Conservation (phyloP, 2,329 filamentous ascomycete species). For the Fusarium scirpi region DNA sequence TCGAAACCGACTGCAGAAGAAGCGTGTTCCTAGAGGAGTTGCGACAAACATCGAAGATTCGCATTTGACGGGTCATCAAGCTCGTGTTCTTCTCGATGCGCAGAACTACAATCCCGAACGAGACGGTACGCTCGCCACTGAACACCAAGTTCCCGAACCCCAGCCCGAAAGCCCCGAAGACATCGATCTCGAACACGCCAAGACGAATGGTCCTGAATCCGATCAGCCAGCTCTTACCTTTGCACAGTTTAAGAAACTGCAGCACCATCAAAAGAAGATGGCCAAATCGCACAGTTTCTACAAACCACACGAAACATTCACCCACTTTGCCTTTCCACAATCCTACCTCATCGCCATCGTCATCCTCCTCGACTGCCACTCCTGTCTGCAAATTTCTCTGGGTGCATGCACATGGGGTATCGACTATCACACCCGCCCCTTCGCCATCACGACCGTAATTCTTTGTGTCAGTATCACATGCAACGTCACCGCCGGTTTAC, state of each 20-base stretch:
- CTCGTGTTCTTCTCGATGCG: slow-evolving; percentile 32
- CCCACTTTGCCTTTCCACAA: slow-evolving; percentile 83
- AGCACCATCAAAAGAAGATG: slow-evolving; percentile 84
- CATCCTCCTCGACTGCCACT: slow-evolving; percentile 83
- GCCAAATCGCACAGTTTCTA: slow-evolving; percentile 89
- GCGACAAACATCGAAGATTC: background rate
- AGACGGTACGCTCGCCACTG: slow-evolving; percentile 16
- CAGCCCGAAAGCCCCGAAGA: slow-evolving; percentile 54
- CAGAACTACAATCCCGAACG: slow-evolving; percentile 24
- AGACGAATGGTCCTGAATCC: slow-evolving; percentile 54
- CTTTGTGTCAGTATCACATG: slow-evolving; percentile 82
- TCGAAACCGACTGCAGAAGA: slow-evolving; percentile 38
- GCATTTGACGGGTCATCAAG: slow-evolving; percentile 39
- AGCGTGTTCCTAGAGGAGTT: slow-evolving; percentile 24
- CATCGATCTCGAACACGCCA: slow-evolving; percentile 56
- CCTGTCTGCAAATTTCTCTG: slow-evolving; percentile 81
- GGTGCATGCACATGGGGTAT: slow-evolving; percentile 85
- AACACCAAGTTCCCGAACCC: slow-evolving; percentile 52
- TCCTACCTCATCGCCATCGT: slow-evolving; percentile 80
- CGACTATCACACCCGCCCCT: slow-evolving; percentile 74
- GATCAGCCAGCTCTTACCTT: slow-evolving; percentile 72
- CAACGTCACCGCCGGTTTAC: slow-evolving; percentile 80
- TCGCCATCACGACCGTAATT: slow-evolving; percentile 82
- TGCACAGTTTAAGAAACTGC: slow-evolving; percentile 75
- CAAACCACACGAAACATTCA: slow-evolving; percentile 87